phyloP scores from a whole-genome alignment of 169 alveolate species.

The Plasmodium knowlesi region DNA sequence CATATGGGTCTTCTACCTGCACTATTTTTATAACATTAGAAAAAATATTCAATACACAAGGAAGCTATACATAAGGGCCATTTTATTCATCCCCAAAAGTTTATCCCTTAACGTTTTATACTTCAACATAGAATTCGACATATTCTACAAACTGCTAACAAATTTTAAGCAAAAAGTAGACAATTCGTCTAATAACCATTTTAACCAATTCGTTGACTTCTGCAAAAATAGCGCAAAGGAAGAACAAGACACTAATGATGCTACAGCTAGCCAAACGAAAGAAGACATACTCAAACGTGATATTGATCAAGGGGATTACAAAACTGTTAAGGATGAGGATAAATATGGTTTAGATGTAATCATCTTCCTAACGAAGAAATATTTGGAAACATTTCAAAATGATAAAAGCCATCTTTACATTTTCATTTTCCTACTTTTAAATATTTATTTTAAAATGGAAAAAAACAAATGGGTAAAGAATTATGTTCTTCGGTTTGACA shows the following conservation, averaged over 20 bases:
- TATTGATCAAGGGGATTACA: constrained; percentile 7
- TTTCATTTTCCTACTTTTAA: constrained; percentile 39
- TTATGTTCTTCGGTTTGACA: constrained; percentile 6
- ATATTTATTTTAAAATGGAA: constrained; percentile 45
- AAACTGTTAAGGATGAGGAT: constrained; percentile 29
- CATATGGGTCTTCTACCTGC: constrained; percentile 36
- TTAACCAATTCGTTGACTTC: constrained; percentile 5
- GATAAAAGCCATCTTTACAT: constrained; percentile 31
- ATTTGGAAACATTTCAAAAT: constrained; percentile 20
- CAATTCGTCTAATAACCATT: background rate
- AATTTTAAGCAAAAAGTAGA: constrained; percentile 32
- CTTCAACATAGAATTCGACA: constrained; percentile 44
- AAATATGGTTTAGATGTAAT: constrained; percentile 47
- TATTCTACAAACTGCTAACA: constrained; percentile 30
- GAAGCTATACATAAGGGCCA: constrained; percentile 66
- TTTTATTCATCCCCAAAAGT: constrained; percentile 28
- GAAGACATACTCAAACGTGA: constrained; percentile 26
- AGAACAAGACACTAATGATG: background rate
- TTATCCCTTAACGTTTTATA: constrained; percentile 12
- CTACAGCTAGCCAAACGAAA: background rate
- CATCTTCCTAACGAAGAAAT: constrained; percentile 42
- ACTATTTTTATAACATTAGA: constrained; percentile 40
- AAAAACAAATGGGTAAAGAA: constrained; percentile 38
- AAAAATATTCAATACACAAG: constrained; percentile 47
- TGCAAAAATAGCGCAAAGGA: constrained; percentile 4